Evolutionary conservation across 2,329 filamentous ascomycete species (phyloP), one percentile per base, ranked within the genome.

Genomic region (Fusarium udum): DNA sequence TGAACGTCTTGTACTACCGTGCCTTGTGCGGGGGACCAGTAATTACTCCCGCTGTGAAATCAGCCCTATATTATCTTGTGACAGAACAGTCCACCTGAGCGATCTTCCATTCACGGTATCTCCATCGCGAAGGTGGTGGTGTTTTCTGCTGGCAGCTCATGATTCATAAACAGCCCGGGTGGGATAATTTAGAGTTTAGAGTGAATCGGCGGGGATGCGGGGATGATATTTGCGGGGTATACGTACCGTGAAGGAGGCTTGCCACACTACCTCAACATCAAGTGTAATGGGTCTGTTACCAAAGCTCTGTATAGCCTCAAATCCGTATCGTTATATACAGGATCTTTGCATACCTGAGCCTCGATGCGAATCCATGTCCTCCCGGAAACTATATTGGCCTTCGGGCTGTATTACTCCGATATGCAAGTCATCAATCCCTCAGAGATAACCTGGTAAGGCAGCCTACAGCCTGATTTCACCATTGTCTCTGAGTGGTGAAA

Each of bases 291-390:
- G 3, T 10, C 15, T 5, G 3, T 14, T 8, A 14, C 24, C 6
- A 4, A 4, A 52, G 4, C 2, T 52, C 13, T 26, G 13, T 52
- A 34, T 34, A 24, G 31, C 12, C n/a, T 51, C 48, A 15, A 11
- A 15, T 15, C n/a, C 3, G 0, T 34, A 4, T 20, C 31, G 2
- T 14, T 20, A 11, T 10, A 24, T 24, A 15, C 16, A 8, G 20
- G 8, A 24, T 1, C 6, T 3, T 51, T 3, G 6, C 3, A 24
- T 51, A 3, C 4, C 1, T 15, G 9, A 15, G 1, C 4, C 9
- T 46, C 12, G 2, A 20, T 4, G 4, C 7, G 7, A 13, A 3
- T 24, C 3, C 13, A 20, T 0, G 4, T 28, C 1, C 10, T 32
- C 3, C 3, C 7, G 13, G 14, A 9, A 26, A 9, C 9, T 2